phyloP scores from a whole-genome alignment of 176 grass and related monocot genomes.

The Bromus sterilis region DNA sequence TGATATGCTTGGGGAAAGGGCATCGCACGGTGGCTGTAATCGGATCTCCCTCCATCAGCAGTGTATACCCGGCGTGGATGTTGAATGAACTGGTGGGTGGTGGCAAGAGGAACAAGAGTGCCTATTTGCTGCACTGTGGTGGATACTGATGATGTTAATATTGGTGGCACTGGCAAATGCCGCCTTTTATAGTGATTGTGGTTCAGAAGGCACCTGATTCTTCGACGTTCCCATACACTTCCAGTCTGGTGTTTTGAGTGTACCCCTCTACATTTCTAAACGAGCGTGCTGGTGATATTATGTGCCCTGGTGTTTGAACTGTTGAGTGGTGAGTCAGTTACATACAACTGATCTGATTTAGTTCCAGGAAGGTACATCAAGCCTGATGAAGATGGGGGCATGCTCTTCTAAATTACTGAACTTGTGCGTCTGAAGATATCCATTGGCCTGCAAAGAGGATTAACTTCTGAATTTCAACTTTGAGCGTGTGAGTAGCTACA shows the following conservation, averaged over 20 bases:
- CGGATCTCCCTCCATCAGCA: neutral
- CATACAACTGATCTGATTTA: neutral
- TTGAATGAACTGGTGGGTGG: neutral
- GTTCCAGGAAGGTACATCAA: neutral
- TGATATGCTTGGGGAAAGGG: neutral
- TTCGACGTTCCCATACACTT: neutral
- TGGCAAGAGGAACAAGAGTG: neutral
- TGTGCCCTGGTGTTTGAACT: neutral
- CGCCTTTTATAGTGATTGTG: neutral
- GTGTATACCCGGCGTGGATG: neutral
- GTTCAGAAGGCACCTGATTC: neutral
- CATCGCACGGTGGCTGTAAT: neutral
- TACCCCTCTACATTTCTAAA: neutral
- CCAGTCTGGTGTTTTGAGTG: neutral
- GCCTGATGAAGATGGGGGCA: neutral
- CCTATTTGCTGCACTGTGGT: neutral
- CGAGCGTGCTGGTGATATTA: neutral
- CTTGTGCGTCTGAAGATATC: neutral
- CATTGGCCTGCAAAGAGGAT: neutral
- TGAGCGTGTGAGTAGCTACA: neutral
- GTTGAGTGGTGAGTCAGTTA: neutral
- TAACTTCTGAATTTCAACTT: neutral
- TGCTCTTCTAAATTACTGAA: neutral
- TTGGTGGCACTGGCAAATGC: neutral
- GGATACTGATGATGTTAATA: neutral